Conservation (phyloP, 2,329 filamentous ascomycete genomes). For the Emergomyces orientalis region DNA sequence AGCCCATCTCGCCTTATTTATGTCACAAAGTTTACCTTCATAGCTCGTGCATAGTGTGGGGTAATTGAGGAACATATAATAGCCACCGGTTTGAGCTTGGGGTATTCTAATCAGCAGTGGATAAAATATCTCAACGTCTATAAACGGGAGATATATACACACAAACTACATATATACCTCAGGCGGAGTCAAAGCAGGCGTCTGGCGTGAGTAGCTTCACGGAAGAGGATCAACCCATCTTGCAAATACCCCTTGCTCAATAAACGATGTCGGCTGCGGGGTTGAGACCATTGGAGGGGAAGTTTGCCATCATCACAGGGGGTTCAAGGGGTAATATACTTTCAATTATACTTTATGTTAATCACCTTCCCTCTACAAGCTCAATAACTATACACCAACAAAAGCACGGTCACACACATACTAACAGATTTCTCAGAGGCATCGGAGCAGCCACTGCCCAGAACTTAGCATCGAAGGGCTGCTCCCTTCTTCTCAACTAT, state of each 20-base stretch:
- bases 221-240: neutral
- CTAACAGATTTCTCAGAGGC: constrained; percentile 42
- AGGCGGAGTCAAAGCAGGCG: neutral
- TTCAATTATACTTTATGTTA: neutral
- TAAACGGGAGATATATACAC: too few relatives aligned
- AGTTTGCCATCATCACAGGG: constrained; percentile 70
- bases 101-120: neutral
- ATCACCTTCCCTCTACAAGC: neutral
- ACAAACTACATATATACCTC: neutral
- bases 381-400: neutral
- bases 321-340: constrained; percentile 57
- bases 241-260: neutral
- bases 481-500: constrained; percentile 61
- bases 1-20: neutral
- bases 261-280: neutral
- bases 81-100: neutral
- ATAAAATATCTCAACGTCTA: too few relatives aligned
- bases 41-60: neutral
- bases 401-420: constrained; percentile 1
- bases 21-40: neutral
- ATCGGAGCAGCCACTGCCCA: constrained; percentile 62
- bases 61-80: neutral
- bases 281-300: constrained; percentile 49
- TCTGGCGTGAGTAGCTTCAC: neutral
- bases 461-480: constrained; percentile 64